Conservation (phyloP, 2,329 filamentous ascomycete genomes). For the Fusarium goolgardi region DNA sequence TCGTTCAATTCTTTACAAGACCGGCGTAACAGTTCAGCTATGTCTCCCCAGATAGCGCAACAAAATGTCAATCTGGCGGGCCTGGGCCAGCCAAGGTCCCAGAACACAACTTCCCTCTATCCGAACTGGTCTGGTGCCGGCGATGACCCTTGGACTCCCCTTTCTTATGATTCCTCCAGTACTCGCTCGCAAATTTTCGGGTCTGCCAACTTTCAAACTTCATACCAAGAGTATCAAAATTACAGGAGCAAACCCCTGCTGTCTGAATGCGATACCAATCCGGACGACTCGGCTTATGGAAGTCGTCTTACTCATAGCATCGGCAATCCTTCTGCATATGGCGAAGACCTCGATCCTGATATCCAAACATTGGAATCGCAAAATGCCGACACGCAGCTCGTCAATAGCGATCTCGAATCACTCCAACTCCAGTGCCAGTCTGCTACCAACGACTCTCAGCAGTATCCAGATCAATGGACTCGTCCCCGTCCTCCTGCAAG, state of each 20-base stretch:
- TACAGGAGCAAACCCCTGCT: slow-evolving; percentile 47
- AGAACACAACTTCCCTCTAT: slow-evolving; percentile 18
- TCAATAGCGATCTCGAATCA: slow-evolving; percentile 52
- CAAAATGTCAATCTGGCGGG: slow-evolving; percentile 19
- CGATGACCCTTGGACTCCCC: slow-evolving; percentile 60
- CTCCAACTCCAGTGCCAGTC: slow-evolving; percentile 39
- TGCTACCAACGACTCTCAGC: background rate
- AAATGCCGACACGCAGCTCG: slow-evolving; percentile 30
- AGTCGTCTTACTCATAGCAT: slow-evolving; percentile 56
- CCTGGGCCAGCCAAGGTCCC: slow-evolving; percentile 16
- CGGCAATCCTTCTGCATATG: slow-evolving; percentile 58
- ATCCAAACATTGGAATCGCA: slow-evolving; percentile 48
- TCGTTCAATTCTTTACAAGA: slow-evolving; percentile 21
- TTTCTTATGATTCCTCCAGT: slow-evolving; percentile 47
- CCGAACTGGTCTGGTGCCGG: slow-evolving; percentile 46
- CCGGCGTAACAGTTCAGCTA: background rate
- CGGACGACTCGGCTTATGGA: slow-evolving; percentile 62
- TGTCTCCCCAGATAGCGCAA: slow-evolving; percentile 18
- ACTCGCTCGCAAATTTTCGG: slow-evolving; percentile 41
- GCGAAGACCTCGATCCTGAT: slow-evolving; percentile 57
- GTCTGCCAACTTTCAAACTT: slow-evolving; percentile 27
- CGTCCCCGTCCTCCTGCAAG: slow-evolving; percentile 28
- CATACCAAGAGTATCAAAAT: slow-evolving; percentile 41
- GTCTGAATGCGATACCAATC: slow-evolving; percentile 56
- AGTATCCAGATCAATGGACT: slow-evolving; percentile 30